phyloP scores from a whole-genome alignment of 164 flowering plant species.

The Tetracentron sinense region DNA sequence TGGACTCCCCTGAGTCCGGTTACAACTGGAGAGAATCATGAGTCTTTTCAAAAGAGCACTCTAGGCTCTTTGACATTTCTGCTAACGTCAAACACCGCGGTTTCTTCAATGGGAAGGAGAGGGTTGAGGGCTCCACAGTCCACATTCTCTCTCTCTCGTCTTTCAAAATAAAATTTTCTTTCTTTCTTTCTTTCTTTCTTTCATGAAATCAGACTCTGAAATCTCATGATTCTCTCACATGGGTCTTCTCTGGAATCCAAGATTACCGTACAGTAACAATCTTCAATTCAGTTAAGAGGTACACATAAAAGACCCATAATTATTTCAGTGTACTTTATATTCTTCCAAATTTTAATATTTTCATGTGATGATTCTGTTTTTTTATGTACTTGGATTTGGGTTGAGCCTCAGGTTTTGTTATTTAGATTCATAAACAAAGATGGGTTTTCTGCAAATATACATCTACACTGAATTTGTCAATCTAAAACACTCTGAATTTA shows the following conservation, averaged over 20 bases:
- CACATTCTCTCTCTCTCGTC: too few relatives aligned
- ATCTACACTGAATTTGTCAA: too few relatives aligned
- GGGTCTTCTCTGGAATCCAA: slow-evolving; percentile 24
- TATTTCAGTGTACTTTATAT: background rate
- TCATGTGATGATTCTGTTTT: background rate
- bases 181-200: slow-evolving; percentile 8
- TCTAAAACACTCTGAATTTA: too few relatives aligned
- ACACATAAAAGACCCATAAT: slow-evolving; percentile 1
- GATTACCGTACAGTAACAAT: slow-evolving; percentile 2
- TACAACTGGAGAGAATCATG: too few relatives aligned
- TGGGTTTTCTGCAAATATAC: background rate
- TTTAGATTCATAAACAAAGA: background rate
- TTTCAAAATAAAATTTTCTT: too few relatives aligned
- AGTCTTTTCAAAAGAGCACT: too few relatives aligned
- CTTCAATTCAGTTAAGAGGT: slow-evolving; percentile 9
- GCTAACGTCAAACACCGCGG: too few relatives aligned
- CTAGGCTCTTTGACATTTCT: too few relatives aligned
- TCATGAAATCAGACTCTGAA: slow-evolving; percentile 13
- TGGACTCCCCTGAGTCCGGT: too few relatives aligned
- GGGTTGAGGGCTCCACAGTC: too few relatives aligned
- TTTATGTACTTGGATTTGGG: background rate
- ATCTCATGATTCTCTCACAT: slow-evolving; percentile 5
- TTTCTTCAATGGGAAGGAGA: too few relatives aligned
- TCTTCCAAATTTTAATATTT: background rate
- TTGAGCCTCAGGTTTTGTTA: background rate